These are phyloP conservation scores for Eutreptiella sp. DNA, from an alignment of 208 protist genomes.

Conservation along the genomic window DNA sequence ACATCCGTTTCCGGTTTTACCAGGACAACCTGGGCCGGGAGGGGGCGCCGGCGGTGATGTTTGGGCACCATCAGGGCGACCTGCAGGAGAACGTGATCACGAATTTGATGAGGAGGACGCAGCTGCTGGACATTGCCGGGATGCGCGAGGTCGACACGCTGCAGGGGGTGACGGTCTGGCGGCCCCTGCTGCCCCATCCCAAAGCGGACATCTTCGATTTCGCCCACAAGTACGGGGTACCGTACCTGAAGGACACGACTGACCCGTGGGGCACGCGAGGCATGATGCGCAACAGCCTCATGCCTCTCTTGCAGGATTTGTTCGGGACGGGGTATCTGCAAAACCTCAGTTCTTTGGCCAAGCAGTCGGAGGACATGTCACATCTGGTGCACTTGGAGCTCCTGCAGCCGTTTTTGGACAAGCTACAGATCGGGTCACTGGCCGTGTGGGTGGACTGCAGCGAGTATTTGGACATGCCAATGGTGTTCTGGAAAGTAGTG, in stretches of 20 bases:
- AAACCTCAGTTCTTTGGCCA: background rate
- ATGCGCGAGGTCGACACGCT: constrained; percentile 5
- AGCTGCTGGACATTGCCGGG: constrained; percentile 31
- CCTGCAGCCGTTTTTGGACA: background rate
- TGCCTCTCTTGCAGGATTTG: constrained; percentile 9
- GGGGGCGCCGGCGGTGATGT: background rate
- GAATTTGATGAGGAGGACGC: constrained; percentile 34
- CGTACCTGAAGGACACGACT: constrained; percentile 45
- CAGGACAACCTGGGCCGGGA: background rate
- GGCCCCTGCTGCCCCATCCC: constrained; percentile 15
- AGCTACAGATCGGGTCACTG: background rate
- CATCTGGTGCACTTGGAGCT: background rate
- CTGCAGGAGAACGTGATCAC: constrained; percentile 44
- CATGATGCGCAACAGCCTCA: constrained; percentile 27
- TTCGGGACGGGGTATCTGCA: background rate
- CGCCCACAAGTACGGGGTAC: constrained; percentile 37
- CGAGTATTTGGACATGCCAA: background rate
- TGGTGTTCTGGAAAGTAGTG: constrained; percentile 6
- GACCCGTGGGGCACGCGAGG: constrained; percentile 39
- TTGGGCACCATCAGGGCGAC: constrained; percentile 1
- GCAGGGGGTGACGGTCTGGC: constrained; percentile 13
- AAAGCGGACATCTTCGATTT: constrained; percentile 35
- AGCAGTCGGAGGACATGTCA: background rate
- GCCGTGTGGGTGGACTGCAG: background rate
- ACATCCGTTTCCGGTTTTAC: background rate